phyloP scores from a whole-genome alignment of 768 basidiomycete genomes.

The Amanita jacksonii region DNA sequence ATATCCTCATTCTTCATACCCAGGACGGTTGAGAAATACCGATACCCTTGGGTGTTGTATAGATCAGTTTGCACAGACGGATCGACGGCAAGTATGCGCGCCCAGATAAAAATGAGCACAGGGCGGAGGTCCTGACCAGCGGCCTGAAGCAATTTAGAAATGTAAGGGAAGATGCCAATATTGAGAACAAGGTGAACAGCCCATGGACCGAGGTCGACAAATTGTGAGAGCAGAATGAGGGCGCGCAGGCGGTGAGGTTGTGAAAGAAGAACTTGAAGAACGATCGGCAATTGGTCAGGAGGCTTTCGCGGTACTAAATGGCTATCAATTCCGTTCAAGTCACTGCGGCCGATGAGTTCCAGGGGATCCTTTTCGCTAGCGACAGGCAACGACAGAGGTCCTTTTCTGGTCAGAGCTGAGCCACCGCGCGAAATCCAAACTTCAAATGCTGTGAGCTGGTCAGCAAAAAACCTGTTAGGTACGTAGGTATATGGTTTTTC shows the following conservation, averaged over 20 bases:
- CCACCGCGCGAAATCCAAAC: conserved; percentile 97
- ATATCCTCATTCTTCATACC: conserved; percentile 55
- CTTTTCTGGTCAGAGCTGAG: conserved; percentile 69
- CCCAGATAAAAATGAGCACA: conserved; percentile 98
- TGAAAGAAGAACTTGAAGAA: conserved; percentile 92
- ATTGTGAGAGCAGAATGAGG: conserved; percentile 91
- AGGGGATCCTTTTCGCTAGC: conserved; percentile 23
- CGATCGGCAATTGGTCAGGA: conserved; percentile 95
- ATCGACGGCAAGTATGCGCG: conserved; percentile 95
- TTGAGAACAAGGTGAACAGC: conserved; percentile 92
- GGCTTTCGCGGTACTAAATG: conserved; percentile 81
- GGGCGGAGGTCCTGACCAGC: conserved; percentile 93
- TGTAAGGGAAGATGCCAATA: conserved; percentile 98
- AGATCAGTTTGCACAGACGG: conserved; percentile 86
- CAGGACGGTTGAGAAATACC: conserved; percentile 77
- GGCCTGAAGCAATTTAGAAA: conserved; percentile 91
- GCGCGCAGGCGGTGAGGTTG: conserved; percentile 94
- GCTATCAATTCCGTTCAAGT: conserved; percentile 19
- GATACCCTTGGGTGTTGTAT: conserved; percentile 73
- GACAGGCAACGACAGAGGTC: conserved; percentile 62
- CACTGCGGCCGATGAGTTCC: conserved; percentile 2
- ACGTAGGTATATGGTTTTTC: conserved; percentile 61
- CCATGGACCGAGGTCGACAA: conserved; percentile 98
- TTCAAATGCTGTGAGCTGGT: conserved; percentile 95
- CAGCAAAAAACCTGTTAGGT: conserved; percentile 88